Base-by-base conservation (phyloP, 1,284 basidiomycete genomes). In the Microbotryum lychnidis-dioicae region DNA sequence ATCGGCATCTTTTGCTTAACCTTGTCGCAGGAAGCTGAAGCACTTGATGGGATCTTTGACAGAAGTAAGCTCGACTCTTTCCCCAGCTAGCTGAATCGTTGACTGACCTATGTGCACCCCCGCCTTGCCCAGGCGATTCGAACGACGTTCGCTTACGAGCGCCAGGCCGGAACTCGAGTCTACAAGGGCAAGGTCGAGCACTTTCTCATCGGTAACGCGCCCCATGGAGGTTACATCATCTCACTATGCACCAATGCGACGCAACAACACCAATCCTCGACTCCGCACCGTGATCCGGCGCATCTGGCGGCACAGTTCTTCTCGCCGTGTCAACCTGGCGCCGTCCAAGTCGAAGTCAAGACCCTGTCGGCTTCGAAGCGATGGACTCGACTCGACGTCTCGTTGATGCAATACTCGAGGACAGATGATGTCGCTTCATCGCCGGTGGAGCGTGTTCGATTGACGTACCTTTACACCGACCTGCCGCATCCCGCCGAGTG, bases 301-400 rank as follows among this genome's bases (percentile, higher is more conserved):
- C 64, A 68, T 48, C 47, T 68, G 9, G 46, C 57, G 8, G 53
- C 58, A 8, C 60, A 68, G 29, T 68, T 64, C 62, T 37, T 64
- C 44, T 25, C 50, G 5, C 58, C 67, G 12, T 56, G 60, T 2
- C 20, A 58, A 0, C 54, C 56, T 14, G 64, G 62, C 14, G 25
- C 21, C 6, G 44, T 54, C 9, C 49, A 64, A 18, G 52, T 68
- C 47, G 62, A 62, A 48, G 52, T 68, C 29, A 44, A 31, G 33
- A 23, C 56, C 33, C 46, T 61, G 29, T 56, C 54, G 18, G 21
- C 18, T 7, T 54, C 56, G 16, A 64, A 66, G 37, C 55, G 64
- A 6, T 68, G 64, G 67, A 66, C 67, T 6, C 33, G 67, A 10
- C 51, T 68, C 25, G 67, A 66, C 45, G 54, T 63, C 45, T 49